Base-by-base conservation (phyloP, 805 yeast species). In the Grigorovia jiainica region DNA sequence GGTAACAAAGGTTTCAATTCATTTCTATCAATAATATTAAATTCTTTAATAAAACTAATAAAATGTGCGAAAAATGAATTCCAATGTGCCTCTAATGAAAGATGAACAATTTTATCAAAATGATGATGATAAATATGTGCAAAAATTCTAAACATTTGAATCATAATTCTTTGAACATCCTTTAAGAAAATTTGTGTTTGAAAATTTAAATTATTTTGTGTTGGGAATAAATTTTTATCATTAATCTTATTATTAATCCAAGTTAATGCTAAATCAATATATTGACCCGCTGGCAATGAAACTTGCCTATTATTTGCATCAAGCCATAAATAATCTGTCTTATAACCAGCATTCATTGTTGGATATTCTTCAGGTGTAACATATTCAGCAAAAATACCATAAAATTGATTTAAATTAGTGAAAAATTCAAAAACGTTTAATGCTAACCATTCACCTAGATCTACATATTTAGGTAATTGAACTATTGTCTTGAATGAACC, bases 401-500 rank as follows among this genome's bases (percentile, higher is more conserved):
- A 87, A 54, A 90, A 87, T 57, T 84, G 92, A 51, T 84, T 82
- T 44, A 92, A 64, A 55, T 86, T 87, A 39, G 83, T 82, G 66
- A 81, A 87, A 50, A 86, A 76, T 63, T 92, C 98, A 62, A 89
- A 89, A 6, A 86, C 78, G 41, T 87, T 92, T 43, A 92, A 73
- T 1, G 97, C 96, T 15, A 92, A 70, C 99, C 99, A 92, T 61
- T 92, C 99, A 42, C 87, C 85, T 45, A 77, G 72, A 55, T 92
- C 97, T 10, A 94, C 97, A 57, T 90, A 90, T 57, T 86, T 87
- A 16, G 99, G 98, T 18, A 87, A 68, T 57, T 86, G 95, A 1
- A 92, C 97, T 49, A 92, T 92, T 1, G 98, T 89, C 56, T 85
- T 87, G 67, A 87, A 92, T 0, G 95, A 84, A 15, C 99, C 99